Percentiles rank a stretch among this genome's conserved stretches.
These are phyloP conservation scores for Fusarium armeniacum DNA, from an alignment of 2,329 filamentous ascomycete species.

Conservation along the genomic window DNA sequence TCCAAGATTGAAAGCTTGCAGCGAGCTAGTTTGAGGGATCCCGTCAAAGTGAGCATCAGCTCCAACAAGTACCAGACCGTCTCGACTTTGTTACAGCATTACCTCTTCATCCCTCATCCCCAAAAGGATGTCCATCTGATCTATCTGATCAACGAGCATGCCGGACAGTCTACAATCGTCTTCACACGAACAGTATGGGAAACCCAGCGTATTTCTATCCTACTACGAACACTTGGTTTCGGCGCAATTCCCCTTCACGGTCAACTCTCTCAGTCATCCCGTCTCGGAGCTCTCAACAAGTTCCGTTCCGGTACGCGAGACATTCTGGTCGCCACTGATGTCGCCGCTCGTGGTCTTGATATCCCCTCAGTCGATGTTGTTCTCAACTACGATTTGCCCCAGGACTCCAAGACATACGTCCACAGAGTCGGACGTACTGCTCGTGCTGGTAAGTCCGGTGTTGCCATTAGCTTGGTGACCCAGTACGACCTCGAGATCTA, in stretches of 20 bases:
- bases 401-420: slow-evolving; percentile 90
- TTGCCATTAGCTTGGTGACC: slow-evolving; percentile 84
- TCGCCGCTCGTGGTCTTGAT: slow-evolving; percentile 93
- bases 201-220: slow-evolving; percentile 84
- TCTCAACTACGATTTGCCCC: slow-evolving; percentile 86
- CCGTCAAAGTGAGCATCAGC: slow-evolving; percentile 84
- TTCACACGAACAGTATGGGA: slow-evolving; percentile 95
- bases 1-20: slow-evolving; percentile 94
- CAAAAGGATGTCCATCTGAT: slow-evolving; percentile 93
- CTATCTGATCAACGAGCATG: slow-evolving; percentile 86
- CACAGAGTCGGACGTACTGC: slow-evolving; percentile 91
- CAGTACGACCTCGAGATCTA: slow-evolving; percentile 90
- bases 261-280: slow-evolving; percentile 87
- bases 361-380: slow-evolving; percentile 93
- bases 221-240: slow-evolving; percentile 88
- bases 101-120: slow-evolving; percentile 86
- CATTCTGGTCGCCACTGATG: slow-evolving; percentile 92
- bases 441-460: slow-evolving; percentile 85
- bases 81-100: slow-evolving; percentile 86
- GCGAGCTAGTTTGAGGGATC: slow-evolving; percentile 87
- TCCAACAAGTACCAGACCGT: slow-evolving; percentile 92
- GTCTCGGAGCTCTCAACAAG: slow-evolving; percentile 89
- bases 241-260: slow-evolving; percentile 94
- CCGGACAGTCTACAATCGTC: slow-evolving; percentile 88
- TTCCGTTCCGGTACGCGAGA: slow-evolving; percentile 85